Conservation (phyloP, 2,329 filamentous ascomycete species). For the Aspergillus texensis region DNA sequence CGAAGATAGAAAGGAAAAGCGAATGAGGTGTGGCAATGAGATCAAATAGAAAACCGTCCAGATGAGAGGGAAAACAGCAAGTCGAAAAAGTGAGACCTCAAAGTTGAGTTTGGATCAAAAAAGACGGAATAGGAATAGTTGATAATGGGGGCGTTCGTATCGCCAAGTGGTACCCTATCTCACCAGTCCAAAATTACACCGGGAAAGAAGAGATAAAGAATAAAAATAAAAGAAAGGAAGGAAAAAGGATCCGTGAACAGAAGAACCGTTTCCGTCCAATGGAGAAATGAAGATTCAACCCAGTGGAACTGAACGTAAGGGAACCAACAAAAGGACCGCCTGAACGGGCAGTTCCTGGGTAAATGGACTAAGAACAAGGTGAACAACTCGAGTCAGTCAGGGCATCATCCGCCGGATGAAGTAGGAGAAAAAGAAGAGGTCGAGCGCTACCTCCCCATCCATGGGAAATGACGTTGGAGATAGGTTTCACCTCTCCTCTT, state of each 20-base stretch:
- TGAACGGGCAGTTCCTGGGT: background rate
- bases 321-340: background rate
- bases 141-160: conserved; percentile 5
- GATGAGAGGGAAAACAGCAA: background rate
- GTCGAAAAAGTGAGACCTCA: background rate
- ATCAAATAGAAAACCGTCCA: background rate
- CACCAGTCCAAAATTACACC: background rate
- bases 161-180: conserved; percentile 1
- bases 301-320: conserved; percentile 3
- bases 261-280: background rate
- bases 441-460: conserved; percentile 2
- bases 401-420: background rate
- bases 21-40: background rate
- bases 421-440: background rate
- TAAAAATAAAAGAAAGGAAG: background rate
- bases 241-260: background rate
- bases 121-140: conserved; percentile 1
- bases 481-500: background rate
- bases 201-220: background rate
- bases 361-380: background rate
- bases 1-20: background rate
- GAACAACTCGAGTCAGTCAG: background rate
- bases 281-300: conserved; percentile 1
- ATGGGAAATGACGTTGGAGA: background rate
- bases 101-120: conserved; percentile 7